A percentile compares a stretch with the other conserved stretches of the same genome.
phyloP scores from a whole-genome alignment of 2,329 filamentous ascomycete genomes.

The Alternaria sp. region DNA sequence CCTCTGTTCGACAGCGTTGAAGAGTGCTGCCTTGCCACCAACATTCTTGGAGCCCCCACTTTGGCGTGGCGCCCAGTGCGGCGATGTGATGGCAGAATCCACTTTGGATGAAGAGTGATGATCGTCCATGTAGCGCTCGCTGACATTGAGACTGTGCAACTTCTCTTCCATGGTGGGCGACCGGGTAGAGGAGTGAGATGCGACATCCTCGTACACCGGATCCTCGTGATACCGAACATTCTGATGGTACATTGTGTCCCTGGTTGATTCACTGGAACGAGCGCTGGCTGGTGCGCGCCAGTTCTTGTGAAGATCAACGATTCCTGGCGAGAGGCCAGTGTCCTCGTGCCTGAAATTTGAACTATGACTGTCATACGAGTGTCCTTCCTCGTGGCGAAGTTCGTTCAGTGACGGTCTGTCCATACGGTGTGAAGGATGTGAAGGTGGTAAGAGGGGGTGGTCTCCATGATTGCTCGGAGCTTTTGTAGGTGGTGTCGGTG shows the following conservation, averaged over 20 bases:
- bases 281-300: constrained; percentile 40
- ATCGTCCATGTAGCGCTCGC: constrained; percentile 34
- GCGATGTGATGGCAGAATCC: constrained; percentile 22
- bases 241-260: constrained; percentile 36
- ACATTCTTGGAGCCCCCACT: constrained; percentile 33
- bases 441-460: constrained; percentile 6
- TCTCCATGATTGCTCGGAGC: constrained; percentile 12
- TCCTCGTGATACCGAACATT: constrained; percentile 30
- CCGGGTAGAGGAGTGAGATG: constrained; percentile 24
- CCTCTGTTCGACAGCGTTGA: constrained; percentile 66
- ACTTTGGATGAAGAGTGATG: constrained; percentile 21
- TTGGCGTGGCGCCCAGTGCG: constrained; percentile 31
- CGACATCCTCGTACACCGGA: constrained; percentile 28
- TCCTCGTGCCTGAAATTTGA: constrained; percentile 27
- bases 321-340: constrained; percentile 20
- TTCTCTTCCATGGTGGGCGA: constrained; percentile 35
- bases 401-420: constrained; percentile 29
- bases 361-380: constrained; percentile 18
- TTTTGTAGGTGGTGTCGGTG: constrained; percentile 33
- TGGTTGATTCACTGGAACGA: constrained; percentile 34
- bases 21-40: constrained; percentile 46
- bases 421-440: constrained; percentile 13
- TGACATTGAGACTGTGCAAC: constrained; percentile 29
- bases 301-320: constrained; percentile 34
- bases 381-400: constrained; percentile 17